Percentiles rank a stretch among this genome's conserved stretches.
phyloP scores from a whole-genome alignment of 495 filamentous ascomycete genomes.

The Aspergillus indologenus region DNA sequence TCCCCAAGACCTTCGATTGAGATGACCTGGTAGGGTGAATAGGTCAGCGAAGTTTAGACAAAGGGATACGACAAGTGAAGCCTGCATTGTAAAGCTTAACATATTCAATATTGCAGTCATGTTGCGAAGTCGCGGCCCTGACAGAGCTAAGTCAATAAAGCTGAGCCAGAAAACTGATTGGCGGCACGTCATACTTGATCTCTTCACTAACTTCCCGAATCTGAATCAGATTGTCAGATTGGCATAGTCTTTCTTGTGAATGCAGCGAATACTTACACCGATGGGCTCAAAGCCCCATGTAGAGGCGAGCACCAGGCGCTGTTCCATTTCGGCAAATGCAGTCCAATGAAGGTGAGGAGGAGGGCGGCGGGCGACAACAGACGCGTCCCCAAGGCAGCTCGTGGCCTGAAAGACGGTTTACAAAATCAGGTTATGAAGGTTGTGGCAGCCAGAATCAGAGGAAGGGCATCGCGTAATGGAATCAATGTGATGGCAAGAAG shows the following conservation, averaged over 20 bases:
- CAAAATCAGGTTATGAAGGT: neutral
- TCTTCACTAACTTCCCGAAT: constrained; percentile 19
- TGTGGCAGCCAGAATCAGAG: neutral
- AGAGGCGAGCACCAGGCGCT: constrained; percentile 21
- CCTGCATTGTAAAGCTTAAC: constrained; percentile 16
- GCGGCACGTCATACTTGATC: constrained; percentile 10
- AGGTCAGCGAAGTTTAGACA: constrained; percentile 1
- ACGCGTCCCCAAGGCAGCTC: neutral
- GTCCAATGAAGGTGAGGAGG: neutral
- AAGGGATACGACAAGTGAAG: neutral
- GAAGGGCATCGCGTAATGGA: neutral
- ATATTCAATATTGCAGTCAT: constrained; percentile 19
- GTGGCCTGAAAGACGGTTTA: neutral
- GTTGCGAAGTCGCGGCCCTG: constrained; percentile 10
- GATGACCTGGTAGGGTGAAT: constrained; percentile 11
- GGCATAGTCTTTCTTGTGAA: neutral
- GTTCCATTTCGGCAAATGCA: constrained; percentile 16
- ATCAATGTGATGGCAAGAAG: neutral
- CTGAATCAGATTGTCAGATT: constrained; percentile 11
- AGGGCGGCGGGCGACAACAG: neutral
- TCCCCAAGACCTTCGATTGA: constrained; percentile 19
- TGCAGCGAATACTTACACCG: constrained; percentile 13
- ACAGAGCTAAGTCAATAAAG: neutral
- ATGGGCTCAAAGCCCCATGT: constrained; percentile 27
- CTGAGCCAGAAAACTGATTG: neutral